Base-by-base conservation (phyloP, 345 rosid species). In the Adansonia digitata region DNA sequence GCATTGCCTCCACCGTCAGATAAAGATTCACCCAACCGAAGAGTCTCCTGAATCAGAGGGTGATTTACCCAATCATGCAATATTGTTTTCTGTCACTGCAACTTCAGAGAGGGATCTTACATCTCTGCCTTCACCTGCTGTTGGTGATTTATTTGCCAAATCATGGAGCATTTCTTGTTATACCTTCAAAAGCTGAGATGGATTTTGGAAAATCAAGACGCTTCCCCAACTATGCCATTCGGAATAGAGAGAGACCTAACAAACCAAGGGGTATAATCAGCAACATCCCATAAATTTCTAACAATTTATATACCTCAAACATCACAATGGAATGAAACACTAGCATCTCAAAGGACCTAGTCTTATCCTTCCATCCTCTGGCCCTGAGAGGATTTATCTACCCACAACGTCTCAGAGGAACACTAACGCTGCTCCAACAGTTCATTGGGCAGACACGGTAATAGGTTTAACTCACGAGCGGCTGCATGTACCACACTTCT, bases 1-100 rank as follows among this genome's bases (percentile, higher is more conserved):
- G 64, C 46, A n/a, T 76, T 78, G 57, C 85, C 68, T 62, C 79
- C 24, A 18, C 68, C 78, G 66, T 67, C 77, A 46, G 81, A 76
- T 67, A 71, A 69, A 71, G 81, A 71, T 71, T 80, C 83, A 27
- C 52, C 34, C 7, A 18, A 64, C 77, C 78, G 37, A 40, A 75
- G 75, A 59, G 45, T 71, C 81, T 22, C 42, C 60, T 3, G 72
- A 74, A 70, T 77, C 80, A 22, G 77, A 81, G 65, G 77, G 81
- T 34, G 75, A 82, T 53, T 77, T 78, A n/a, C 78, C 69, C 4
- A 64, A 65, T 71, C 72, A 73, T 31, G 71, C 73, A 63, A 65
- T 69, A 52, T 65, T 77, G 48, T 45, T 74, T 57, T 45, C 72
- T 17, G 22, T 66, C 39, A 5, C 75, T 53, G 7, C 73, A 12